Evolutionary conservation across 805 yeast genomes (phyloP), one percentile per base, ranked within the genome.

Genomic region (Yarrowia sp.): DNA sequence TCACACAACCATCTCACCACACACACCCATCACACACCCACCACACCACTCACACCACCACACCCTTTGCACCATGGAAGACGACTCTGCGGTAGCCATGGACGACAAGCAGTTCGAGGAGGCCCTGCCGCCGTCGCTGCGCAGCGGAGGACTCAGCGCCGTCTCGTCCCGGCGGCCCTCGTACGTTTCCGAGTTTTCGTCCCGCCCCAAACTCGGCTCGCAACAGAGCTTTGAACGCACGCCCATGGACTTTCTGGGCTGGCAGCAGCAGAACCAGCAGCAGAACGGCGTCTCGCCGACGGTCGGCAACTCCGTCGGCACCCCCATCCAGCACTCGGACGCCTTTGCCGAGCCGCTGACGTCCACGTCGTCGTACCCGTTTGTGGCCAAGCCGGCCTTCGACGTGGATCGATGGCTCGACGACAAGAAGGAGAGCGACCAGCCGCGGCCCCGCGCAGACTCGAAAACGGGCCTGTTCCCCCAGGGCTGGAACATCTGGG

Each of bases 91-190:
- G 40, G 64, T 58, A 43, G 64, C 64, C 50, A 58, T 58, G 64
- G 64, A 58, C 64, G 64, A 58, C 33, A 42, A 43, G 38, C 70
- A 58, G 64, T 58, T 58, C 19, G 64, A 58, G 30, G 64, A 58
- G 50, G 64, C 64, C 2, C 64, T 68, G 44, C 70, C 70, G 13
- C 70, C 68, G 55, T 58, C 70, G 47, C 64, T 68, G 9, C 10
- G 69, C 19, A 43, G 50, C 50, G 88, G 88, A 34, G 88, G 89
- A 3, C 79, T 86, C 14, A 83, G 84, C 52, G 84, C 79, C 61
- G 83, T 86, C 43, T 83, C 85, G 12, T 83, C 88, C 6, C 80
- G 91, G 73, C 79, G 91, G 71, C 91, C 91, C 17, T 83, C 87
- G 69, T 87, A 84, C 73, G 87, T 90, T 14, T 90, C 90, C 4